Percentiles rank a stretch among this genome's conserved stretches.
Evolutionary conservation across 2,329 filamentous ascomycete genomes (phyloP).

Genomic region (Microcyclosporella mali): DNA sequence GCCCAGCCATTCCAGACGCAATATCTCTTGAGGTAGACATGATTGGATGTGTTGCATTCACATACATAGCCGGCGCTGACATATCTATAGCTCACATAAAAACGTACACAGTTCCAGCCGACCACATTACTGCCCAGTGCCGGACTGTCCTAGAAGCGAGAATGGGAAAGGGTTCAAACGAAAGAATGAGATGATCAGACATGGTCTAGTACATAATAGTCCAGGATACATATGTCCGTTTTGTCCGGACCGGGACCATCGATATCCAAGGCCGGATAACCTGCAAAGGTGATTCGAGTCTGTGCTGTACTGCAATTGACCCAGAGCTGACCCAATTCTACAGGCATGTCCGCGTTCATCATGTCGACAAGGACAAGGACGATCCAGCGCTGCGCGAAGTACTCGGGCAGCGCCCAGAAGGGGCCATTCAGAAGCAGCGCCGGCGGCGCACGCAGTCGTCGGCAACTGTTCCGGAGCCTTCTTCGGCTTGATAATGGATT

Average conservation of each 20-base stretch:
- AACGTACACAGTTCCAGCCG: slow-evolving; percentile 59
- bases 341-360: slow-evolving; percentile 89
- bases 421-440: slow-evolving; percentile 66
- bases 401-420: slow-evolving; percentile 76
- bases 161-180: slow-evolving; percentile 63
- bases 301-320: no score
- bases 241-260: slow-evolving; percentile 87
- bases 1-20: slow-evolving; percentile 71
- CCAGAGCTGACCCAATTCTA: neutral
- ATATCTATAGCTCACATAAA: slow-evolving; percentile 56
- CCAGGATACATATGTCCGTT: slow-evolving; percentile 96
- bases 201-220: slow-evolving; percentile 84
- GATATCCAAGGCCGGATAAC: slow-evolving; percentile 92
- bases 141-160: slow-evolving; percentile 51
- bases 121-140: slow-evolving; percentile 58
- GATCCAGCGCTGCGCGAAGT: slow-evolving; percentile 76
- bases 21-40: slow-evolving; percentile 70
- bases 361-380: slow-evolving; percentile 82
- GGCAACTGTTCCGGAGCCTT: neutral
- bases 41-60: no score
- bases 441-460: slow-evolving; percentile 51
- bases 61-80: slow-evolving; percentile 10
- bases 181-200: slow-evolving; percentile 66
- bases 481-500: no score
- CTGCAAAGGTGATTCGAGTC: slow-evolving; percentile 86